Percentiles rank a stretch among this genome's conserved stretches.
These are phyloP conservation scores for Trifolium fragiferum DNA, from an alignment of 306 rosid species.

Conservation along the genomic window DNA sequence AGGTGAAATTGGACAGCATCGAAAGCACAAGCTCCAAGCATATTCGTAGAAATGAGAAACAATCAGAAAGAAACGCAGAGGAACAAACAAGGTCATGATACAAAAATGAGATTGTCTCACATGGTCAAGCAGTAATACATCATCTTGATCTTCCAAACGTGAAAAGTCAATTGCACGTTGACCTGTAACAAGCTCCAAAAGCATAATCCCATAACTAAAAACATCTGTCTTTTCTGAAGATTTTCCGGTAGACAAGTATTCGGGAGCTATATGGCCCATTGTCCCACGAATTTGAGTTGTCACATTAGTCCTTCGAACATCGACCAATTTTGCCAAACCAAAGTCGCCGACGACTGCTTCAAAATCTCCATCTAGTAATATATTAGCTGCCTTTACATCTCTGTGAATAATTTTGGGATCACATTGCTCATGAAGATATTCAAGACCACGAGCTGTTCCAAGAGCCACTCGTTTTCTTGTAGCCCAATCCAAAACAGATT, in stretches of 20 bases:
- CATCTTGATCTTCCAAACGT: slow-evolving; percentile 91
- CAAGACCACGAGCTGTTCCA: slow-evolving; percentile 94
- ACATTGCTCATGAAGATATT: slow-evolving; percentile 94
- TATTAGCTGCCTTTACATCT: slow-evolving; percentile 98
- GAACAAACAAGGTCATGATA: slow-evolving; percentile 17
- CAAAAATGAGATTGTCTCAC: slow-evolving; percentile 54
- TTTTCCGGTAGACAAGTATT: slow-evolving; percentile 91
- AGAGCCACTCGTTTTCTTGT: slow-evolving; percentile 82
- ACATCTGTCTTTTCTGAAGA: slow-evolving; percentile 93
- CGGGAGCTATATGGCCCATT: slow-evolving; percentile 99
- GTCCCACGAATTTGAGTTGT: slow-evolving; percentile 98
- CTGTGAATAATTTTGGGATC: slow-evolving; percentile 94
- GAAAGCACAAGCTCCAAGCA: slow-evolving; percentile 29
- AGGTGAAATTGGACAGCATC: not conserved
- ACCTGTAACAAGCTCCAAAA: slow-evolving; percentile 89
- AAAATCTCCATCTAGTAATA: slow-evolving; percentile 85
- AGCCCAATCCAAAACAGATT: slow-evolving; percentile 73
- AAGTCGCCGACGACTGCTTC: slow-evolving; percentile 98
- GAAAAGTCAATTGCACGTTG: slow-evolving; percentile 93
- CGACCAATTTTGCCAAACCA: slow-evolving; percentile 92
- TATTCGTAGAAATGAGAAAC: not conserved
- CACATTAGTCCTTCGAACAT: slow-evolving; percentile 77
- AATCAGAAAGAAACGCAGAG: slow-evolving; percentile 4
- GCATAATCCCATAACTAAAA: slow-evolving; percentile 95
- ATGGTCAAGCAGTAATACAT: slow-evolving; percentile 88